phyloP scores from a whole-genome alignment of 2,329 filamentous ascomycete genomes.

The Sporothrix luriei region DNA sequence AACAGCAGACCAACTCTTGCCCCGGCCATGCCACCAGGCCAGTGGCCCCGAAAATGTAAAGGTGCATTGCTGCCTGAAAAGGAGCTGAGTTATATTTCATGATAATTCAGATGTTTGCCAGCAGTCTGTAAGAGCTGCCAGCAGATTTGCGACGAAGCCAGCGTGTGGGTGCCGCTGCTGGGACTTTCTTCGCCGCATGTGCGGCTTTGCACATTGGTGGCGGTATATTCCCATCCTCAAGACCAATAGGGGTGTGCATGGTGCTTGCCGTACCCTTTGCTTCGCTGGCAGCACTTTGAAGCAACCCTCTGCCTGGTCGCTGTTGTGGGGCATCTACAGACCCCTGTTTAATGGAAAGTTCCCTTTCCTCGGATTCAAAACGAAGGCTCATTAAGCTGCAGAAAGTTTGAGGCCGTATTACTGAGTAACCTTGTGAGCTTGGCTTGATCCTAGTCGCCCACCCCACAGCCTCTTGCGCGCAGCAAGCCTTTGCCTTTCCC shows the following conservation, averaged over 20 bases:
- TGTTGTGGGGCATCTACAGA: constrained; percentile 15
- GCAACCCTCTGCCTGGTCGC: constrained; percentile 24
- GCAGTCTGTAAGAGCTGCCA: background rate
- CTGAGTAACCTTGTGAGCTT: background rate
- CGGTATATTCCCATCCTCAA: background rate
- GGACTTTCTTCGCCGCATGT: constrained; percentile 11
- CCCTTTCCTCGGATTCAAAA: constrained; percentile 18
- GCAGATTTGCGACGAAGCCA: background rate
- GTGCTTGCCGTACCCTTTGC: constrained; percentile 20
- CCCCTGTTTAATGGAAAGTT: constrained; percentile 11
- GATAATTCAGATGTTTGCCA: background rate
- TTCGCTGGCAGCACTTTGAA: constrained; percentile 12
- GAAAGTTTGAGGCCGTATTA: constrained; percentile 19
- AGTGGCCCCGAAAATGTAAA: constrained; percentile 7
- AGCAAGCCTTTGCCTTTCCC: background rate
- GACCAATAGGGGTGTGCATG: background rate
- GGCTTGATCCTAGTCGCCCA: constrained; percentile 26
- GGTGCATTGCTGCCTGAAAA: background rate
- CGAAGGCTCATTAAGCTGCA: constrained; percentile 16
- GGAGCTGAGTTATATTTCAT: background rate
- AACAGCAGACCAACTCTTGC: background rate
- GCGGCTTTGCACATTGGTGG: constrained; percentile 11
- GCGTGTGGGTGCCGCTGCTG: background rate
- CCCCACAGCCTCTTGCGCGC: constrained; percentile 21
- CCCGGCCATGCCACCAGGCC: constrained; percentile 25